Percentiles rank a stretch among this genome's conserved stretches.
Evolutionary conservation across 2,329 filamentous ascomycete genomes (phyloP).

Genomic region (Grosmannia clavigera): DNA sequence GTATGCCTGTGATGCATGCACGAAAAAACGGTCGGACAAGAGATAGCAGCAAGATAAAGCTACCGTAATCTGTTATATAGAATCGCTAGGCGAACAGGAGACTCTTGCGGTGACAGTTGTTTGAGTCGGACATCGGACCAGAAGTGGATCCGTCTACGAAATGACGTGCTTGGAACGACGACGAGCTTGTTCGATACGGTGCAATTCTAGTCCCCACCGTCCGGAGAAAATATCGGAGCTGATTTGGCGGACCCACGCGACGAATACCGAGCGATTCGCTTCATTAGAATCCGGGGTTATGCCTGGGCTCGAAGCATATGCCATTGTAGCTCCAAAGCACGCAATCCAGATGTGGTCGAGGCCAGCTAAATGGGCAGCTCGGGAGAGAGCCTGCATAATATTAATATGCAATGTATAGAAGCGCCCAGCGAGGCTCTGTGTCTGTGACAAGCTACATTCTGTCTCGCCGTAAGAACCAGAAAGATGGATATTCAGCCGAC

Average conservation of each 20-base stretch:
- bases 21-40: not conserved
- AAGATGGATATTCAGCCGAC: not conserved
- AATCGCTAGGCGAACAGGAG: not conserved
- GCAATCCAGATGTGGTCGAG: not conserved
- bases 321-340: not conserved
- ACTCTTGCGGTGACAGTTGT: not conserved
- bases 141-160: not conserved
- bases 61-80: not conserved
- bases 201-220: not conserved
- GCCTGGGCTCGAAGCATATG: not conserved
- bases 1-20: not conserved
- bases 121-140: not conserved
- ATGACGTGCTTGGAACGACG: not conserved
- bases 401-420: not conserved
- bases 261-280: not conserved
- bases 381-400: not conserved
- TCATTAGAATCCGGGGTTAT: not conserved
- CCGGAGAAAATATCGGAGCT: slow-evolving; percentile 41
- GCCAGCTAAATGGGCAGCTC: not conserved
- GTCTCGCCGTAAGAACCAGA: not conserved
- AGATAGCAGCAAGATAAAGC: not conserved
- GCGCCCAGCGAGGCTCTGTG: not conserved
- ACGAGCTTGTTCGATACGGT: not conserved
- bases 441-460: not conserved
- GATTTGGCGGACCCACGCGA: slow-evolving; percentile 20